A percentile compares a stretch with the other conserved stretches of the same genome.
phyloP scores from a whole-genome alignment of 129 eudicot genomes.

The Logfia minima region DNA sequence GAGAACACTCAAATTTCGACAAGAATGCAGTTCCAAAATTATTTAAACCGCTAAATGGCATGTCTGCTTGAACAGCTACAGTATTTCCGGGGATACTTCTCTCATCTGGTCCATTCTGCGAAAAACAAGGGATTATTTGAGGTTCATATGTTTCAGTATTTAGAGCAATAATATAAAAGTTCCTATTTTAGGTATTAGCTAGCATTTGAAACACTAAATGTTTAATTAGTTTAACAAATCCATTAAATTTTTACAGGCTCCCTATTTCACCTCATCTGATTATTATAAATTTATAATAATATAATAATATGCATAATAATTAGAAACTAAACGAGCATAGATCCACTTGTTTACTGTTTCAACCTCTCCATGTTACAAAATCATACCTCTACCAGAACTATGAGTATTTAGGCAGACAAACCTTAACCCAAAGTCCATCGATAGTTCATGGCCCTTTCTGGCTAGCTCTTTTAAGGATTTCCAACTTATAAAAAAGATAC shows the following conservation, averaged over 20 bases:
- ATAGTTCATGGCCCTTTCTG: neutral
- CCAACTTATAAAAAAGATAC: neutral
- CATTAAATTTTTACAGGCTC: neutral
- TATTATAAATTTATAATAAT: neutral
- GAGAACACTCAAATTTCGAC: conserved; percentile 96
- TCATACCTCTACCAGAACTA: neutral
- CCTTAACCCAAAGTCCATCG: neutral
- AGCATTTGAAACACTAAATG: neutral
- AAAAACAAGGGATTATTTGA: neutral
- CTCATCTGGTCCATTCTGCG: conserved; percentile 95
- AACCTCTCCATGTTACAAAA: neutral
- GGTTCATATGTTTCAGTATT: conserved; percentile 6
- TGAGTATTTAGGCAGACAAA: neutral
- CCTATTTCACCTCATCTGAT: neutral
- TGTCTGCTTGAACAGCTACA: conserved; percentile 93
- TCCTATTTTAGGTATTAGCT: conserved; percentile 1
- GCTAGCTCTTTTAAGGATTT: neutral
- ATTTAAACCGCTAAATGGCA: conserved; percentile 92
- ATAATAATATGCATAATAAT: neutral
- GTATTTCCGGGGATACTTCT: conserved; percentile 98
- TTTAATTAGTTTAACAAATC: neutral
- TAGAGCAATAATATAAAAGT: neutral
- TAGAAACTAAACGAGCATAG: neutral
- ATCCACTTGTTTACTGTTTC: neutral
- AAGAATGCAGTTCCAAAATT: conserved; percentile 90